Base-by-base conservation (phyloP, 2,329 filamentous ascomycete genomes). In the Cryphonectria carpinicola region DNA sequence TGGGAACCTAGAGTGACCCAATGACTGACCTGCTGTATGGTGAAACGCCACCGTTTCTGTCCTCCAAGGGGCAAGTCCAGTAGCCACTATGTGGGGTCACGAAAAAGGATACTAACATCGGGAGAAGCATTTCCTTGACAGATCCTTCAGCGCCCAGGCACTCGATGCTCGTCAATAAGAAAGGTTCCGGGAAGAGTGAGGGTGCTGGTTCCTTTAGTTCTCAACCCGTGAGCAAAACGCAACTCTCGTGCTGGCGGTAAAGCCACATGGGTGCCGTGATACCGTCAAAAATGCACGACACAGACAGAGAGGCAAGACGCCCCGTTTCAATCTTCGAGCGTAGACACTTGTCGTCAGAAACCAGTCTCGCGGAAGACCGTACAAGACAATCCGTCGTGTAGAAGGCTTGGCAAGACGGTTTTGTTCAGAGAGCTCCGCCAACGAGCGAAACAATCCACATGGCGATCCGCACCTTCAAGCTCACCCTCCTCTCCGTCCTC, bases 371-470 rank as follows among this genome's bases (percentile, higher is more conserved):
- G 14, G 17, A n/a, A 35, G 28, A 32, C 54, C 54, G 17, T 14
- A 62, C 10, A 22, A 22, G 58, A 61, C 17, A 41, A 13, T 8
- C 43, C 11, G 28, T 14, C 22, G 25, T 14, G 8, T 17, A 32
- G n/a, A 39, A 43, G 22, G 37, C 22, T 63, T 63, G 32, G 28
- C 37, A 39, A 25, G 22, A 8, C 17, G 56, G 25, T 19, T n/a
- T 43, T 13, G 10, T 49, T 79, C 83, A 98, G 78, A 98, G 83
- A n/a, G 94, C 94, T 19, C 95, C 95, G 0, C 95, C 95, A 10
- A 97, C 87, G 46, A 93, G 84, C 76, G 90, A 88, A 6, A 98
- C 95, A 81, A 97, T 92, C 94, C 93, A 97, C 94, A 98, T 97
- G 4, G 94, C 93, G 72, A 97, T 81, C 71, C 93, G 85, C 54